Conservation (phyloP, 1,284 basidiomycete species). For the Heterobasidion occidentale region DNA sequence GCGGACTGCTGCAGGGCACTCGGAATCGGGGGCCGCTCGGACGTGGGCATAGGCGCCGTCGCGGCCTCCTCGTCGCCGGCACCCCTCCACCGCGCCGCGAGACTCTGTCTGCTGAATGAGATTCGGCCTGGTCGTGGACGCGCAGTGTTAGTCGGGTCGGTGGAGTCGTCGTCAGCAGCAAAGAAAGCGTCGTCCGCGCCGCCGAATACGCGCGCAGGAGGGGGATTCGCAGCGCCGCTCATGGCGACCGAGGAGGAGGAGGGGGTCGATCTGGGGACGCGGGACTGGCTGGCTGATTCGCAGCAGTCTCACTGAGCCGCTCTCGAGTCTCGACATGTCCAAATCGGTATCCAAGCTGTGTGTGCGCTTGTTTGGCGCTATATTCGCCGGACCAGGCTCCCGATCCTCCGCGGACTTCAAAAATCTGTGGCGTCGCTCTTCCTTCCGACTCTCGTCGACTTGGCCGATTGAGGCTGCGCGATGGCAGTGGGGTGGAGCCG, state of each 20-base stretch:
- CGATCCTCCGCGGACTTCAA: too few relatives aligned
- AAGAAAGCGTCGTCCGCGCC: neutral
- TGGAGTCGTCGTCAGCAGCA: neutral
- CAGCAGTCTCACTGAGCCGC: neutral
- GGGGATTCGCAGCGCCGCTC: neutral
- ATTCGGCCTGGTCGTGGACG: conserved; percentile 11
- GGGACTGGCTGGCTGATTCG: too few relatives aligned
- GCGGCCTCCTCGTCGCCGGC: conserved; percentile 16
- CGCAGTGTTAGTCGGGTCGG: conserved; percentile 4
- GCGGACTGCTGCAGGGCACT: conserved; percentile 58
- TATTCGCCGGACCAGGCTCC: too few relatives aligned
- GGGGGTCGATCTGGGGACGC: too few relatives aligned
- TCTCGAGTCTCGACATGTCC: neutral
- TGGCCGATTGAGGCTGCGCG: too few relatives aligned
- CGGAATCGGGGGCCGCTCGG: conserved; percentile 62
- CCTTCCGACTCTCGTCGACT: too few relatives aligned
- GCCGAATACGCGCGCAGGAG: neutral
- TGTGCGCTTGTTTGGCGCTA: too few relatives aligned
- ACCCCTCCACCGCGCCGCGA: conserved; percentile 17
- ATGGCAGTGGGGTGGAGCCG: too few relatives aligned
- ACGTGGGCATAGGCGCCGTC: conserved; percentile 8
- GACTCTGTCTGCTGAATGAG: conserved; percentile 8
- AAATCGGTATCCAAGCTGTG: neutral
- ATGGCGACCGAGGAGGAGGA: neutral
- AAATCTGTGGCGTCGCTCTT: too few relatives aligned